phyloP scores from a whole-genome alignment of 202 grass and related monocot genomes.

The Miscanthus sacchariflorus region DNA sequence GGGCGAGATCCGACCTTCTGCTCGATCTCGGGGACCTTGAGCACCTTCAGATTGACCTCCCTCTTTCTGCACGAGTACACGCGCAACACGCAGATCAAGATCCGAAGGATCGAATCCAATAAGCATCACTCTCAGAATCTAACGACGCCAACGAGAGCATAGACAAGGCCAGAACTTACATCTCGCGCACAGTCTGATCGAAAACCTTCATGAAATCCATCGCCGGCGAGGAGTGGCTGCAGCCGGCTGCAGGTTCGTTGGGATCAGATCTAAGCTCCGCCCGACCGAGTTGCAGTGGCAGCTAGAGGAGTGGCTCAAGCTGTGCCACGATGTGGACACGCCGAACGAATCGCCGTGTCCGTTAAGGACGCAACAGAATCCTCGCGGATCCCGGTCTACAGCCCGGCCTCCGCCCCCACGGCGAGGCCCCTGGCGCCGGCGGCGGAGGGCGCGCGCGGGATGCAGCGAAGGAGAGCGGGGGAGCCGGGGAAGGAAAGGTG shows the following conservation, averaged over 20 bases:
- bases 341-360: background rate
- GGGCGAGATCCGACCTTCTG: slow-evolving; percentile 83
- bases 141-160: slow-evolving; percentile 10
- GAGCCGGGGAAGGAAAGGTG: slow-evolving; percentile 3
- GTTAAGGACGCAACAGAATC: background rate
- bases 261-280: slow-evolving; percentile 46
- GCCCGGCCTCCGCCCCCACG: background rate
- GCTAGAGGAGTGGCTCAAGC: slow-evolving; percentile 24
- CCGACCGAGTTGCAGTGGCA: slow-evolving; percentile 9
- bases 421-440: slow-evolving; percentile 35
- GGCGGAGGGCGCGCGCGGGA: slow-evolving; percentile 33
- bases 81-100: slow-evolving; percentile 30
- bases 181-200: slow-evolving; percentile 96
- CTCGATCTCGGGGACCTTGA: slow-evolving; percentile 99
- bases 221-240: background rate
- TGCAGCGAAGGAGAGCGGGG: slow-evolving; percentile 18
- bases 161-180: slow-evolving; percentile 62
- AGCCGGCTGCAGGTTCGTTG: background rate
- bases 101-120: slow-evolving; percentile 34
- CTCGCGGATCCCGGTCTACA: slow-evolving; percentile 34
- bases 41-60: slow-evolving; percentile 99
- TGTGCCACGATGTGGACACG: background rate
- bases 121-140: background rate
- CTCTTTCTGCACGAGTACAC: slow-evolving; percentile 73
- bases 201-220: slow-evolving; percentile 99